phyloP scores from a whole-genome alignment of 108 stramenopile species.

The Mayamaea pseudoterrestris region DNA sequence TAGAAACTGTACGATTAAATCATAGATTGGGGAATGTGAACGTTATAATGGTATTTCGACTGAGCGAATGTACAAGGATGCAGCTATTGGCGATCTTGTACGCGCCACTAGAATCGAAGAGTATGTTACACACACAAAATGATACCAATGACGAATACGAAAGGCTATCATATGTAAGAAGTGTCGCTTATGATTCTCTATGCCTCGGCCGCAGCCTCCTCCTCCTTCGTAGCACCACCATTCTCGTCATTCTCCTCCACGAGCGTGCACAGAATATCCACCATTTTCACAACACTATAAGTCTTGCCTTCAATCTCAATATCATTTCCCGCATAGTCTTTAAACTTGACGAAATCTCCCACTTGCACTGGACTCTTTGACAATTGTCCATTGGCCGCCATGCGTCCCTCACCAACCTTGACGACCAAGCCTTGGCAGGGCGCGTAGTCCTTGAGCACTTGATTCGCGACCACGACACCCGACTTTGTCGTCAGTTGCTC shows the following conservation, averaged over 20 bases:
- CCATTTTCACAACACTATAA: conserved; percentile 81
- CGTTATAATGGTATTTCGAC: too few species aligned
- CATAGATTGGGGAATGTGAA: too few species aligned
- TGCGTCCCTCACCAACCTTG: conserved; percentile 87
- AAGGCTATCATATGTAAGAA: too few species aligned
- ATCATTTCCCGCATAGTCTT: conserved; percentile 89
- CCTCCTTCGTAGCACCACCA: neutral
- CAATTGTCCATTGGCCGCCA: conserved; percentile 73
- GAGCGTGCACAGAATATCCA: conserved; percentile 68
- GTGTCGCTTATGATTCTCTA: too few species aligned
- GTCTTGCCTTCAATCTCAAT: conserved; percentile 81
- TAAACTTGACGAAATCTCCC: conserved; percentile 89
- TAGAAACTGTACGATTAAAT: too few species aligned
- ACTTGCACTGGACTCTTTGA: conserved; percentile 47
- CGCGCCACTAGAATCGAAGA: too few species aligned
- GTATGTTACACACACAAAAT: too few species aligned
- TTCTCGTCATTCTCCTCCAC: neutral
- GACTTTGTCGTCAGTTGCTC: conserved; percentile 50
- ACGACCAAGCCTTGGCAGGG: conserved; percentile 83
- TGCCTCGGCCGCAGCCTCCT: too few species aligned
- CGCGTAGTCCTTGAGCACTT: conserved; percentile 54
- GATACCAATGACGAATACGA: too few species aligned
- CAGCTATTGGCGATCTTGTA: too few species aligned
- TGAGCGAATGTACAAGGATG: too few species aligned
- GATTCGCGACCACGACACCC: conserved; percentile 81